Evolutionary conservation across 176 grass and related monocot genomes (phyloP), one percentile per base, ranked within the genome.

Genomic region (Eremochloa ophiuroides): DNA sequence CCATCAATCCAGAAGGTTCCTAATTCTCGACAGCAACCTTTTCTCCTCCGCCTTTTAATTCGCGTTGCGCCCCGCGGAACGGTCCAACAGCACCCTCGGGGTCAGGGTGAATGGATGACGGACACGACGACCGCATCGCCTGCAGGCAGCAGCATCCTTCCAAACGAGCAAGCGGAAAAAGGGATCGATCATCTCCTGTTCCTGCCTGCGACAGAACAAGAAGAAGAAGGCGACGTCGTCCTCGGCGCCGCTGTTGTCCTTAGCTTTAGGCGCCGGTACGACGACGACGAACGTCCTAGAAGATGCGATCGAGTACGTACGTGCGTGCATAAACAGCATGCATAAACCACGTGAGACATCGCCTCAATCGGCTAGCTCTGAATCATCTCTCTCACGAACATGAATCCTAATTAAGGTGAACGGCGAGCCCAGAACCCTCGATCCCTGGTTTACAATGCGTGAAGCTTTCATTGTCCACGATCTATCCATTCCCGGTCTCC

Each of bases 1-100:
- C 33, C 82, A 72, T 66, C 65, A 59, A 72, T 73, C 87, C 44
- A 66, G 56, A 77, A 77, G 35, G 41, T 81, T 35, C 77, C 68
- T 26, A 53, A 33, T 80, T 55, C 42, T 29, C 47, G 77, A 71
- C 82, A 74, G 62, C 75, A 4, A 30, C 68, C 17, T 15, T 7
- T 11, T 29, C 25, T 28, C 68, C 39, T 25, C 33, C 28, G n/a
- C 44, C 62, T 41, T 26, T n/a, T n/a, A n/a, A n/a, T n/a, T n/a
- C n/a, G n/a, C n/a, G n/a, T n/a, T 43, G 76, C 50, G 39, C 46
- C 38, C 66, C 16, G 22, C 23, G 17, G n/a, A n/a, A n/a, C n/a
- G n/a, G n/a, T n/a, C n/a, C 48, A n/a, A 26, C 62, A 48, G 69
- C 42, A 62, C 64, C 56, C n/a, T n/a, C n/a, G n/a, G n/a, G n/a